These are phyloP conservation scores for Manihot esculenta DNA, from an alignment of 441 rosid genomes.

Conservation along the genomic window DNA sequence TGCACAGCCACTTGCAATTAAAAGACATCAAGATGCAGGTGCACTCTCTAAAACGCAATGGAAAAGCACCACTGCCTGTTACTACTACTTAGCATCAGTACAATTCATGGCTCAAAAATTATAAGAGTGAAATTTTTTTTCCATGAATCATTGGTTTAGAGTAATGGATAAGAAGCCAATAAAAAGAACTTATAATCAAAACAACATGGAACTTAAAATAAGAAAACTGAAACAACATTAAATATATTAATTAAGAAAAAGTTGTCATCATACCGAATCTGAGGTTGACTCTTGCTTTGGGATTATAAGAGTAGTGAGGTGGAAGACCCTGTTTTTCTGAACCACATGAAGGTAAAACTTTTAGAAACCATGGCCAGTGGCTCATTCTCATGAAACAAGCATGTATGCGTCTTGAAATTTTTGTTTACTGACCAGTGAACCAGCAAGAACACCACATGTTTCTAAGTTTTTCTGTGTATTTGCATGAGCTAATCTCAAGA, in stretches of 20 bases:
- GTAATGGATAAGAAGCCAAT: neutral
- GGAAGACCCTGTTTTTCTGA: slow-evolving; percentile 93
- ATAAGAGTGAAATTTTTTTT: too few relatives aligned
- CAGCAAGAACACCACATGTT: slow-evolving; percentile 95
- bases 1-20: neutral
- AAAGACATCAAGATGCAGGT: neutral
- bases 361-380: slow-evolving; percentile 18
- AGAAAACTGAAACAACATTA: neutral
- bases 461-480: slow-evolving; percentile 87
- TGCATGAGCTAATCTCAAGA: slow-evolving; percentile 71
- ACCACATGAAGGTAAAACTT: neutral
- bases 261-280: slow-evolving; percentile 63
- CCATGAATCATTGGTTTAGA: neutral
- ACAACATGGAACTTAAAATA: neutral
- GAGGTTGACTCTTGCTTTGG: slow-evolving; percentile 99
- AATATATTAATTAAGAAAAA: neutral
- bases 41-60: neutral
- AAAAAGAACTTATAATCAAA: neutral
- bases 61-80: neutral
- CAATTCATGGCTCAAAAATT: neutral
- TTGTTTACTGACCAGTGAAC: slow-evolving; percentile 66
- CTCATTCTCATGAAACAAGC: neutral
- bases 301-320: slow-evolving; percentile 83
- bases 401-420: neutral
- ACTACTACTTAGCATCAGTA: neutral